These are phyloP conservation scores for Chaetomium fimeti DNA, from an alignment of 495 filamentous ascomycete species.

Conservation along the genomic window DNA sequence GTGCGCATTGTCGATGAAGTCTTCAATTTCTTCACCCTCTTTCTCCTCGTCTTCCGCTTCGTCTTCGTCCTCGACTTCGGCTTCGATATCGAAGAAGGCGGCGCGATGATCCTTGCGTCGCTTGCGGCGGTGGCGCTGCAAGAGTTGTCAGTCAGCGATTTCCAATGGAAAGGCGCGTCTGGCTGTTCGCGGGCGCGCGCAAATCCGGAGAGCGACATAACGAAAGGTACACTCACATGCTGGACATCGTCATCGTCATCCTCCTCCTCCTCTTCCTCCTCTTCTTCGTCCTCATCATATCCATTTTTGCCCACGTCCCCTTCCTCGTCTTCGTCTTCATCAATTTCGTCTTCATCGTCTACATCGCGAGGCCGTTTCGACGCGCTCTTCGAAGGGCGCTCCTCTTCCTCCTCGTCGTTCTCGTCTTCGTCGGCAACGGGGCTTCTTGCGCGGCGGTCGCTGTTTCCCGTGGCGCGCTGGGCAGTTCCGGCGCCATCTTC, in stretches of 20 bases:
- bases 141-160: constrained; percentile 21
- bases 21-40: constrained; percentile 78
- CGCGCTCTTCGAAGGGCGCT: constrained; percentile 29
- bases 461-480: constrained; percentile 9
- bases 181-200: background rate
- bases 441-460: constrained; percentile 25
- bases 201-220: background rate
- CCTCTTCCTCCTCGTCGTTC: constrained; percentile 41
- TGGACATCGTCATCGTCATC: constrained; percentile 48
- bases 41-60: constrained; percentile 84
- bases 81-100: constrained; percentile 91
- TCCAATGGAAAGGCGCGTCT: background rate
- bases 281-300: constrained; percentile 59
- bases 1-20: constrained; percentile 85
- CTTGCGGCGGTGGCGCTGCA: constrained; percentile 73
- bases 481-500: constrained; percentile 41
- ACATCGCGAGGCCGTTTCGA: constrained; percentile 28
- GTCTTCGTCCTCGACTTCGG: constrained; percentile 94
- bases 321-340: constrained; percentile 39
- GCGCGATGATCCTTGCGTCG: constrained; percentile 68
- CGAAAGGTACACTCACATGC: constrained; percentile 33
- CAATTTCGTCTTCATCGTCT: constrained; percentile 46
- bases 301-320: constrained; percentile 52
- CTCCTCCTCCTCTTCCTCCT: constrained; percentile 53
- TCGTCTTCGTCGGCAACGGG: constrained; percentile 36